These are phyloP conservation scores for Metarhizium rileyi DNA, from an alignment of 2,329 filamentous ascomycete species.

Conservation along the genomic window DNA sequence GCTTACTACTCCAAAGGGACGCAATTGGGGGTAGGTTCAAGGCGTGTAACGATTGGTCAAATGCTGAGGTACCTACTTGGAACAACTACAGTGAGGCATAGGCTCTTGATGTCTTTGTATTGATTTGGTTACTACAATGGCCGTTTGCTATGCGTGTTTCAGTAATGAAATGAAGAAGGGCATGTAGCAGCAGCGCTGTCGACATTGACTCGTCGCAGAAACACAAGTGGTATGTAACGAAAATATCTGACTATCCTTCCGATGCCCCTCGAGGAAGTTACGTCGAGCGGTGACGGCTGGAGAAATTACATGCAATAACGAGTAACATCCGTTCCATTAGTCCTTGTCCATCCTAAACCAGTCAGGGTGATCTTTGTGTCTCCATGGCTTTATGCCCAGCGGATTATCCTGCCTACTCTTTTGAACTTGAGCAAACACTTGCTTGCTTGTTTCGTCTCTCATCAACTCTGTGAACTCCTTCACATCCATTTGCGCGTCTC, in stretches of 20 bases:
- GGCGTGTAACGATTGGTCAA: too few species aligned
- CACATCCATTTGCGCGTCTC: constrained; percentile 39
- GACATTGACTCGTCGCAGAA: not conserved
- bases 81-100: not conserved
- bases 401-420: constrained; percentile 46
- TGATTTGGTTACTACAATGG: not conserved
- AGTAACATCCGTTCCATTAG: constrained; percentile 2
- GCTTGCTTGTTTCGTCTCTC: constrained; percentile 35
- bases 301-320: not conserved
- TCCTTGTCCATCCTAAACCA: constrained; percentile 37
- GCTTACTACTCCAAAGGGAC: too few species aligned
- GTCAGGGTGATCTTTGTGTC: constrained; percentile 46
- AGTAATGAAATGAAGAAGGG: too few species aligned
- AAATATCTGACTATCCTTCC: not conserved
- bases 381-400: constrained; percentile 49
- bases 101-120: not conserved
- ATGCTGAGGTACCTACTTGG: too few species aligned
- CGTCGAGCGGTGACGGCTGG: not conserved
- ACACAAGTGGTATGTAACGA: not conserved
- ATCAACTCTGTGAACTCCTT: constrained; percentile 39
- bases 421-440: constrained; percentile 41
- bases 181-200: not conserved
- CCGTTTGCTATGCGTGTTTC: too few species aligned
- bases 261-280: not conserved
- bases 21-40: too few species aligned